phyloP scores from a whole-genome alignment of 306 rosid genomes.

The Rosa rugosa region DNA sequence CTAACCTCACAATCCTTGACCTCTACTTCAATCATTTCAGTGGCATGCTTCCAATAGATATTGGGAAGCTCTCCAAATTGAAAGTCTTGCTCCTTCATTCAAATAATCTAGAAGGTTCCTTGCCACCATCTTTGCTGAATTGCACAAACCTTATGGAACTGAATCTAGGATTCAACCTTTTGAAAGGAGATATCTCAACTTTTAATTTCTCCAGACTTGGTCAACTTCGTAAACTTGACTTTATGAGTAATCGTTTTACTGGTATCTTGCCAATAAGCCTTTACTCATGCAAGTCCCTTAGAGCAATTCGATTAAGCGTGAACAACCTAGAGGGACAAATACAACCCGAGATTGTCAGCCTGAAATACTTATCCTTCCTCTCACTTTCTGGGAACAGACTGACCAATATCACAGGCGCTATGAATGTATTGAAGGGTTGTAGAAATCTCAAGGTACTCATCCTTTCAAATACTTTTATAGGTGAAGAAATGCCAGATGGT shows the following conservation, averaged over 20 bases:
- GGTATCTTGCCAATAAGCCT: conserved; percentile 5
- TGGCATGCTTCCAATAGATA: not conserved
- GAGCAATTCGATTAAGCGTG: not conserved
- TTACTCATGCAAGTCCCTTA: conserved; percentile 6
- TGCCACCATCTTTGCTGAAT: conserved; percentile 13
- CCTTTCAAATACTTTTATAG: not conserved
- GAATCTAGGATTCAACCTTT: not conserved
- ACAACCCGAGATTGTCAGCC: not conserved
- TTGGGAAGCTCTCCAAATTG: conserved; percentile 13
- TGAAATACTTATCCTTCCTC: conserved; percentile 5
- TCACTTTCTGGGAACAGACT: not conserved
- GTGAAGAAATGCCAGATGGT: not conserved
- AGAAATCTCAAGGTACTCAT: not conserved
- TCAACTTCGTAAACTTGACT: conserved; percentile 1
- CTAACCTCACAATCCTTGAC: conserved; percentile 16
- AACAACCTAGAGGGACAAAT: conserved; percentile 5
- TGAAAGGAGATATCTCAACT: conserved; percentile 3
- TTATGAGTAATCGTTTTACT: not conserved
- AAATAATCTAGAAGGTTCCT: not conserved
- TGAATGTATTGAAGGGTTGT: not conserved
- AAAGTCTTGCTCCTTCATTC: not conserved
- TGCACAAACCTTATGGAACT: not conserved
- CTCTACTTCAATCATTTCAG: not conserved
- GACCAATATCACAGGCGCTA: conserved; percentile 9
- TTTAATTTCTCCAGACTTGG: conserved; percentile 7